Conservation (phyloP, 2,329 filamentous ascomycete species). For the Diaporthe caulivora region DNA sequence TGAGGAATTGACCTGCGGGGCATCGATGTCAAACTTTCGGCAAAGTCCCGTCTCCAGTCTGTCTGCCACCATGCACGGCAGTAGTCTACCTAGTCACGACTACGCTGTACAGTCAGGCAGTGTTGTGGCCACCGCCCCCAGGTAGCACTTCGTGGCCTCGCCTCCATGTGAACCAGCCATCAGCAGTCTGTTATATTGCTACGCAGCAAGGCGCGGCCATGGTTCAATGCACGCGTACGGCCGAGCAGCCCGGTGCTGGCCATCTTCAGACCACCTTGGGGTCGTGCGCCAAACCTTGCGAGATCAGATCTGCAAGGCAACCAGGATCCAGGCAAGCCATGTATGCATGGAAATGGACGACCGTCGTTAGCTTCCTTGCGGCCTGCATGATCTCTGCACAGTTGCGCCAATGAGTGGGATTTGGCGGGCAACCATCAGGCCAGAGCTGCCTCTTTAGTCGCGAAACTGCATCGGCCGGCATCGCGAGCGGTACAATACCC, state of each 20-base stretch:
- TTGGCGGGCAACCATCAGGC: conserved; percentile 43
- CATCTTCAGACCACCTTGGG: conserved; percentile 26
- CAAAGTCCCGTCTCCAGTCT: conserved; percentile 32
- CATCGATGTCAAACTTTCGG: conserved; percentile 37
- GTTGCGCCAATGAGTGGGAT: conserved; percentile 48
- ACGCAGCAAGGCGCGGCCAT: conserved; percentile 18
- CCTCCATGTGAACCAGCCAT: conserved; percentile 8
- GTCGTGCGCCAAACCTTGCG: conserved; percentile 38
- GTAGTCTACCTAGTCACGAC: conserved; percentile 4
- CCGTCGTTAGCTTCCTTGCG: conserved; percentile 35
- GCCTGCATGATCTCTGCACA: conserved; percentile 42
- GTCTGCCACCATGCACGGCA: background rate
- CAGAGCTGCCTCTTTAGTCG: conserved; percentile 50
- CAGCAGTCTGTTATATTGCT: conserved; percentile 12
- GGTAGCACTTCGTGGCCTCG: conserved; percentile 23
- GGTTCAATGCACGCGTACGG: conserved; percentile 23
- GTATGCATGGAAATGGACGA: conserved; percentile 40
- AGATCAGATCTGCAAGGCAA: conserved; percentile 36
- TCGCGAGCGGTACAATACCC: conserved; percentile 35
- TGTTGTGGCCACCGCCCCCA: conserved; percentile 1
- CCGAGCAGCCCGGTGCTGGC: conserved; percentile 33
- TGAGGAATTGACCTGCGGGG: conserved; percentile 32
- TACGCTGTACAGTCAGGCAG: background rate
- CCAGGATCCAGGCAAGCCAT: conserved; percentile 43
- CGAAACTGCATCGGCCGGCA: conserved; percentile 43